Conservation (phyloP, 331 rosid genomes). For the Ulmus americana region DNA sequence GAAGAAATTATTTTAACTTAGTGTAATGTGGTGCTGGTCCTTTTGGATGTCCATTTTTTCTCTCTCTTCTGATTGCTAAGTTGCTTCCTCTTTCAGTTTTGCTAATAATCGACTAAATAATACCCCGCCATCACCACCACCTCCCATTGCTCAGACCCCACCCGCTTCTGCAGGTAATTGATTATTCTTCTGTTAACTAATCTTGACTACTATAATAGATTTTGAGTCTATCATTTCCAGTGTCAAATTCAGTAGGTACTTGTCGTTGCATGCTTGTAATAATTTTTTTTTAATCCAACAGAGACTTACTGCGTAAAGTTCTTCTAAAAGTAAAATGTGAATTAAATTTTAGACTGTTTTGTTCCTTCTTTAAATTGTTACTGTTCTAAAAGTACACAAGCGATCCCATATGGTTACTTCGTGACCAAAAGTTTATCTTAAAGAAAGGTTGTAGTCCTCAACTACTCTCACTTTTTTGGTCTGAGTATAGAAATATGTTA, state of each 20-base stretch:
- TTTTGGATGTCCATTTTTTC: background rate
- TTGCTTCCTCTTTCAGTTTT: constrained; percentile 43
- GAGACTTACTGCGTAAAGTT: background rate
- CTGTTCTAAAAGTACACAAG: no score
- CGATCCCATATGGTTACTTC: no score
- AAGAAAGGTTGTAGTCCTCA: no score
- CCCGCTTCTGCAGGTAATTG: constrained; percentile 38
- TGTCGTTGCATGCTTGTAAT: background rate
- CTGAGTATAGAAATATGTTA: no score
- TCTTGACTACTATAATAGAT: background rate
- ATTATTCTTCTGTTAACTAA: constrained; percentile 2
- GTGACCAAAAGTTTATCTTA: no score
- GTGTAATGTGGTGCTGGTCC: constrained; percentile 9
- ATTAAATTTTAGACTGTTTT: no score
- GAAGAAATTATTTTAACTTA: background rate
- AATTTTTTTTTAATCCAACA: background rate
- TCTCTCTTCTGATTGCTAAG: constrained; percentile 12
- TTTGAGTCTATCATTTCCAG: background rate
- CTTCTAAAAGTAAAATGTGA: no score
- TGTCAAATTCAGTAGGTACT: background rate
- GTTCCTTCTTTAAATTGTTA: no score
- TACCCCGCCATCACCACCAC: constrained; percentile 17
- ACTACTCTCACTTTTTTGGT: no score
- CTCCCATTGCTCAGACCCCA: constrained; percentile 27
- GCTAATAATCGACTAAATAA: constrained; percentile 2